Base-by-base conservation (phyloP, 176 grass and related monocot species). In the Cenchrus fungigraminus region DNA sequence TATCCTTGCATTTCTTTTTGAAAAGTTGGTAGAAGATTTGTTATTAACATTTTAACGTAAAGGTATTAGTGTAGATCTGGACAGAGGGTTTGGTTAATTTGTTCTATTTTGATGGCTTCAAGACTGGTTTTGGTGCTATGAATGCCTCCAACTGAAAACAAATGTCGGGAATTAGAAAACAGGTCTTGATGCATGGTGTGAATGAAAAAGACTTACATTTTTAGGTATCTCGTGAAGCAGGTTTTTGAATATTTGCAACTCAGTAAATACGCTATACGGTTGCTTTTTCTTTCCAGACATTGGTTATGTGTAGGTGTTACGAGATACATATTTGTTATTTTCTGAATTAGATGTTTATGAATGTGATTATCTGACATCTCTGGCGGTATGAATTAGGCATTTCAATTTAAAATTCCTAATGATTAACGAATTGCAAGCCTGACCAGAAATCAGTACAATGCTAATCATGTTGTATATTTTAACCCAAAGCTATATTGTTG, bases 281-380 rank as follows among this genome's bases (percentile, higher is more conserved):
- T 71, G 49, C 22, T 9, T 31, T 34, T 56, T 79, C 16, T 64
- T 63, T 47, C 11, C 62, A 10, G 46, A 34, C 5, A 70, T 85
- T 14, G 16, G 46, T 80, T 81, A 34, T 63, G 32, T 71, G n/a
- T 81, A 49, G 28, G 6, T 72, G 31, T 71, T 55, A 77, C 40
- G 29, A 56, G 6, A 40, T 16, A 31, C 9, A 46, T 71, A 13
- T 47, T 82, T 82, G 25, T 64, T 61, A 71, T 65, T 59, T 19
- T 82, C 65, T 64, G 32, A 86, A 72, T 61, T 82, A 65, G 28
- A 71, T 72, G 49, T 19, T 64, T 77, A 56, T 57, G 19, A 14
- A 15, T 78, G 44, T 66, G 11, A 12, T 78, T 71, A 34, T 82
- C 71, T 59, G 47, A 49, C 59, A 51, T 66, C 1, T 72, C 40